Conservation (phyloP, 2,329 filamentous ascomycete genomes). For the Trichoderma oligosporum region DNA sequence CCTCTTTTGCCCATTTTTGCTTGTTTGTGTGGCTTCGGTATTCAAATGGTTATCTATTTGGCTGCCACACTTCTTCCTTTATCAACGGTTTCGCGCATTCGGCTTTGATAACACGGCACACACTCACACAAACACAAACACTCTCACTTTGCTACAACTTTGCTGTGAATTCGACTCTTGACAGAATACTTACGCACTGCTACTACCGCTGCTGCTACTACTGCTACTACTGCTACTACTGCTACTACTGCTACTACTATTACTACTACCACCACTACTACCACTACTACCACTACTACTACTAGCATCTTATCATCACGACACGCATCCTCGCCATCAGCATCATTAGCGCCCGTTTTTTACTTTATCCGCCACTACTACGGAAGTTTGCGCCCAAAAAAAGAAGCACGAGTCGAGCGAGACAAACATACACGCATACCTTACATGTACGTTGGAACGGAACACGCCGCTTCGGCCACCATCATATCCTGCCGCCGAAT, state of each 20-base stretch:
- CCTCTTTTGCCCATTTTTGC: too few relatives aligned
- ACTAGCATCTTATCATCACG: not conserved
- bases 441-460: slow-evolving; percentile 11
- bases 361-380: slow-evolving; percentile 4
- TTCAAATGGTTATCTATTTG: too few relatives aligned
- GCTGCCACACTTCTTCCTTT: slow-evolving; percentile 3
- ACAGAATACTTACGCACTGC: too few relatives aligned
- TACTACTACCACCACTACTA: not conserved
- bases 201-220: too few relatives aligned
- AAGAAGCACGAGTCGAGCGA: not conserved
- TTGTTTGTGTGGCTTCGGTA: too few relatives aligned
- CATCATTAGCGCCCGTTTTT: not conserved
- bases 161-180: too few relatives aligned
- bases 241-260: not conserved
- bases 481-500: slow-evolving; percentile 11
- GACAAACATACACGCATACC: not conserved
- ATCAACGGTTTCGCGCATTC: not conserved
- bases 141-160: not conserved
- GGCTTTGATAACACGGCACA: not conserved
- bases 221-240: not conserved
- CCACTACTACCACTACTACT: not conserved
- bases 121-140: not conserved
- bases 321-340: too few relatives aligned
- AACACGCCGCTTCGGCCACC: slow-evolving; percentile 13
- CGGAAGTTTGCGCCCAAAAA: not conserved